Percentiles rank a stretch among this genome's conserved stretches.
Evolutionary conservation across 768 basidiomycete genomes (phyloP).

Genomic region (Ephemerocybe angulata): DNA sequence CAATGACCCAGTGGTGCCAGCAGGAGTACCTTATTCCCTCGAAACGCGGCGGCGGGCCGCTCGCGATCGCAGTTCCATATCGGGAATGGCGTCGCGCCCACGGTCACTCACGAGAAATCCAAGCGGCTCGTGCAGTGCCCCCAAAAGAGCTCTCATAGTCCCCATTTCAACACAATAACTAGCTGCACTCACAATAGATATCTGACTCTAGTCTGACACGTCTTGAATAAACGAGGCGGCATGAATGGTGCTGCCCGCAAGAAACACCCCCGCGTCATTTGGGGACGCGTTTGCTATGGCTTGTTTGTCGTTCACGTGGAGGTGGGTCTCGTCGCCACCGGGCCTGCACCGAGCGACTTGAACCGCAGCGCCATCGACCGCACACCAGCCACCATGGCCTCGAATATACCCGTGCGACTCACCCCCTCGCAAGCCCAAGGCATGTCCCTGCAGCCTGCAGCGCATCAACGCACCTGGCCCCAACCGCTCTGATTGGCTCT

Average conservation of each 20-base stretch:
- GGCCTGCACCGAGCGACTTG: slow-evolving; percentile 22
- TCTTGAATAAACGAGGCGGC: neutral
- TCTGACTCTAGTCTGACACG: too few relatives aligned
- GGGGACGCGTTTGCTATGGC: slow-evolving; percentile 28
- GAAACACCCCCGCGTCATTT: slow-evolving; percentile 32
- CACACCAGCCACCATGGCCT: slow-evolving; percentile 35
- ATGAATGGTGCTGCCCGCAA: neutral
- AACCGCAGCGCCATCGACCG: slow-evolving; percentile 20
- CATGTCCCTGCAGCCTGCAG: too few relatives aligned
- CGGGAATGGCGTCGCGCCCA: too few relatives aligned
- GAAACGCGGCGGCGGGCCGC: too few relatives aligned
- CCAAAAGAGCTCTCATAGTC: neutral
- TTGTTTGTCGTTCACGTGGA: slow-evolving; percentile 34
- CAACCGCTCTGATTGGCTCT: too few relatives aligned
- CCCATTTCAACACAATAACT: neutral
- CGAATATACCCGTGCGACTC: slow-evolving; percentile 43
- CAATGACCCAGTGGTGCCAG: too few relatives aligned
- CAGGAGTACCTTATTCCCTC: too few relatives aligned
- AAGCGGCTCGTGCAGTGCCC: neutral
- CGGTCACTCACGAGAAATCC: too few relatives aligned
- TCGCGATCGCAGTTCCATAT: too few relatives aligned
- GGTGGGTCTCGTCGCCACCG: slow-evolving; percentile 33
- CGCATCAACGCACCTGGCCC: too few relatives aligned
- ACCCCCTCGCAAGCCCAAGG: slow-evolving; percentile 9
- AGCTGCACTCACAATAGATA: too few relatives aligned